Evolutionary conservation across 192 early-diverging fungal species (phyloP), one percentile per base, ranked within the genome.

Genomic region (Backusella westeae): DNA sequence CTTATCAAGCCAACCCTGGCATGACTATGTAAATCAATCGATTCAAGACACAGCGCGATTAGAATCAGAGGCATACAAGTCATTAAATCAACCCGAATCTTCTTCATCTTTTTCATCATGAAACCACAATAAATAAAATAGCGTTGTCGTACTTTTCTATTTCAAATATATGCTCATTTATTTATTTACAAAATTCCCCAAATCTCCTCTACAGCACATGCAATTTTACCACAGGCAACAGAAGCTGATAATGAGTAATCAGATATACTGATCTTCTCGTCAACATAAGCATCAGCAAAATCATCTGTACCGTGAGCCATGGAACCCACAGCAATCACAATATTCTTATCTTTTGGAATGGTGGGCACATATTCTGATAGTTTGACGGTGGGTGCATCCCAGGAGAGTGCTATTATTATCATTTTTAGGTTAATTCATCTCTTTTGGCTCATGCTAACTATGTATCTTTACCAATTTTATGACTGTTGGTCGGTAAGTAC

Each of bases 191-290:
- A 78, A 56, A 98, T 92, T 29, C 89, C 91, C 96, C 96, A 99
- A 36, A 96, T 80, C 42, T 96, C 96, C 81, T 97, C 97, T 75
- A 96, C 87, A 26, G 94, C 91, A 71, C 91, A 92, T 52, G 92
- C 91, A 74, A 99, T 87, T 86, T 99, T 99, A 46, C 94, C 94
- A 77, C 96, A 98, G 0, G 98, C 96, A n/a, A 98, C 96, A 2
- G 95, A 94, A 17, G 98, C 98, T 39, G 95, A 96, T 49, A 99
- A 86, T 6, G 97, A 94, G 83, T 98, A 99, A 81, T 98, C 95
- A 2, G 95, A 96, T 36, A 99, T 92, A 53, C 96, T 94, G 72
- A 99, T 96, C 87, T 99, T 99, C 76, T 97, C 95, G 82, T 99
- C 97, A 32, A 98, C 93, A 80, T 96, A 95, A 23, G 90, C 85